Evolutionary conservation across 2,329 filamentous ascomycete genomes (phyloP).

Genomic region (Epichloe uncinata): DNA sequence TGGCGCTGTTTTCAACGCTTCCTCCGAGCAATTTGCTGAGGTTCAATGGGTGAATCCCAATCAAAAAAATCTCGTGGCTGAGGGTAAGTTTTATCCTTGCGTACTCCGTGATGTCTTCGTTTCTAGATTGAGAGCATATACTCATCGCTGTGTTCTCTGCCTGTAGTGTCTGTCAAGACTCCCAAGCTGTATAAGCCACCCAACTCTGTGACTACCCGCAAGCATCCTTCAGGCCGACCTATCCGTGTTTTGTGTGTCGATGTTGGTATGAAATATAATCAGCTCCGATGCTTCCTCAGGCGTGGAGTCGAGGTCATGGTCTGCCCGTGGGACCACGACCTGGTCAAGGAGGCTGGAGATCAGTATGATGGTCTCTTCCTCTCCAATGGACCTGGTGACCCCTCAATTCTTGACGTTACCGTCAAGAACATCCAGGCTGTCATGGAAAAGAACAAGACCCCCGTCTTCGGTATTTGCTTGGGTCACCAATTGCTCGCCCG

Average conservation of each 20-base stretch:
- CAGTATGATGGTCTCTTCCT: constrained; percentile 96
- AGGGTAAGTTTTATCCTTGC: constrained; percentile 53
- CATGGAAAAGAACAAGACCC: constrained; percentile 65
- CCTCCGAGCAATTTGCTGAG: constrained; percentile 50
- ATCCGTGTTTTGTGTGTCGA: constrained; percentile 87
- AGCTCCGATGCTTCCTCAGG: constrained; percentile 81
- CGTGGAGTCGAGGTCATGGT: constrained; percentile 89
- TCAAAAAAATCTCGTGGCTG: constrained; percentile 78
- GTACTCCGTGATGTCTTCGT: constrained; percentile 7
- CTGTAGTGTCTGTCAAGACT: constrained; percentile 71
- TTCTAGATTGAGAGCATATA: constrained; percentile 20
- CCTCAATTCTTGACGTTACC: constrained; percentile 68
- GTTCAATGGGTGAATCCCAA: constrained; percentile 90
- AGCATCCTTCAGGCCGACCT: constrained; percentile 77
- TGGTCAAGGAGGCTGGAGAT: constrained; percentile 59
- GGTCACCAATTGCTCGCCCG: constrained; percentile 92
- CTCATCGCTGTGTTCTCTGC: constrained; percentile 12
- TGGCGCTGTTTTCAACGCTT: constrained; percentile 14
- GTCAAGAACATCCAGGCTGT: constrained; percentile 66
- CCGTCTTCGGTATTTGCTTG: constrained; percentile 92
- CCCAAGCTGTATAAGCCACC: constrained; percentile 77
- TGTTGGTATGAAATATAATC: constrained; percentile 97
- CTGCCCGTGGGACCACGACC: constrained; percentile 93
- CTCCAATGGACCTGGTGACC: constrained; percentile 95
- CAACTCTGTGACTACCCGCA: constrained; percentile 55